Percentiles rank a stretch among this genome's conserved stretches.
These are phyloP conservation scores for Xylariaceae sp. DNA, from an alignment of 2,329 filamentous ascomycete genomes.

Conservation along the genomic window DNA sequence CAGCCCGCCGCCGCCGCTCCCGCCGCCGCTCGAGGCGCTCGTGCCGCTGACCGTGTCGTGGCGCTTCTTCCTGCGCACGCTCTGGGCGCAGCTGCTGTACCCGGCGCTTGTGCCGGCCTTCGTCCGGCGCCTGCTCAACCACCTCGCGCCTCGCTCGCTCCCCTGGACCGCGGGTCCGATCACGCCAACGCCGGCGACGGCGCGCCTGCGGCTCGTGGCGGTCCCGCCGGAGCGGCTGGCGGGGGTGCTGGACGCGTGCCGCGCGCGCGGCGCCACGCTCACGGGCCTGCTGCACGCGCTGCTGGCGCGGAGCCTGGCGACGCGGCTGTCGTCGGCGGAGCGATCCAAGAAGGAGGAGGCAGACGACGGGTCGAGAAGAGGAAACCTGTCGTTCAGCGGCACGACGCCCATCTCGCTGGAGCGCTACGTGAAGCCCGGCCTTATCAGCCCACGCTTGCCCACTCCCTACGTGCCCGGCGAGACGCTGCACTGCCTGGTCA, in stretches of 20 bases:
- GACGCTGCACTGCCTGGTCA: slow-evolving; percentile 33
- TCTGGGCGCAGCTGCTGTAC: slow-evolving; percentile 23
- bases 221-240: slow-evolving; percentile 23
- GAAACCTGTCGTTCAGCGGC: slow-evolving; percentile 31
- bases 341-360: too few relatives aligned
- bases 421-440: slow-evolving; percentile 24
- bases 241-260: slow-evolving; percentile 30
- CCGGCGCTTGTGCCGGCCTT: slow-evolving; percentile 30
- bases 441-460: too few relatives aligned
- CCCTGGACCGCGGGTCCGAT: slow-evolving; percentile 33
- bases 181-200: slow-evolving; percentile 28
- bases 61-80: slow-evolving; percentile 8
- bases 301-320: slow-evolving; percentile 33
- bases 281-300: slow-evolving; percentile 43
- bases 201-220: slow-evolving; percentile 30
- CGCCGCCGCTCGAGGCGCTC: slow-evolving; percentile 32
- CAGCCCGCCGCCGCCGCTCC: slow-evolving; percentile 24
- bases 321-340: too few relatives aligned
- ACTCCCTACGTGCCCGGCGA: slow-evolving; percentile 11
- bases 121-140: slow-evolving; percentile 19
- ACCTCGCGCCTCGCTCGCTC: slow-evolving; percentile 9
- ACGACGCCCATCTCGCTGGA: slow-evolving; percentile 39
- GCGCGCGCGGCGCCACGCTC: slow-evolving; percentile 34
- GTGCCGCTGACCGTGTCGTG: slow-evolving; percentile 28
- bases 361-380: too few relatives aligned